Base-by-base conservation (phyloP, 805 yeast species). In the Saccharomycopsis selenospora region DNA sequence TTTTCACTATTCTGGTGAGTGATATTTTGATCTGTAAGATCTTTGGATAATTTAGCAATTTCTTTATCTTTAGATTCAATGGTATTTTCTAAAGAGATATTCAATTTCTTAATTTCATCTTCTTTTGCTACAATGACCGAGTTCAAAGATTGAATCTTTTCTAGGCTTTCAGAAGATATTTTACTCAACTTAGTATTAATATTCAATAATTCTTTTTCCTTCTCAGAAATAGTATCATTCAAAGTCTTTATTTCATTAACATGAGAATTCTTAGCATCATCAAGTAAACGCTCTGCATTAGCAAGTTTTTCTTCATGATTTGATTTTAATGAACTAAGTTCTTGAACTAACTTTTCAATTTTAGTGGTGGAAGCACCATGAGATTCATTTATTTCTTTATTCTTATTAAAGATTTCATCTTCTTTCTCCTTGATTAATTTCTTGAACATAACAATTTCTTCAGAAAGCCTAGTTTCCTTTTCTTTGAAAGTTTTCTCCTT, bases 391-490 rank as follows among this genome's bases (percentile, higher is more conserved):
- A 33, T 6, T 33, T 33, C 18, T 33, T 14, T 20, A 14, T 14
- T 33, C 10, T 10, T 33, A 14, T 33, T 14, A 6, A 10, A 14
- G 18, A 33, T 33, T 10, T 33, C 38, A 14, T 33, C 20, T 14
- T 33, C 38, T 20, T 33, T 33, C 10, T 33, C 38, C 17, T 33
- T 33, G 6, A 33, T 33, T 20, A 14, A 10, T 4, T 4, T 7
- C 5, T 14, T 7, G 10, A 33, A 20, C 10, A 14, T 33, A 6
- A 14, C 38, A 20, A 33, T 33, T 7, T 17, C n/a, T 14, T 33
- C 17, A 20, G 6, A 5, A 6, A 33, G 17, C 4, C 17, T 22
- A 27, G 50, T 45, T 36, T 55, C 54, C 28, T 56, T 30, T n/a
- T 27, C 30, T 49, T 42, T 38, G 42, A 42, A 22, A 49, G 27